Conservation (phyloP, 1,139 yeast genomes). For the Candida glucosophila region DNA sequence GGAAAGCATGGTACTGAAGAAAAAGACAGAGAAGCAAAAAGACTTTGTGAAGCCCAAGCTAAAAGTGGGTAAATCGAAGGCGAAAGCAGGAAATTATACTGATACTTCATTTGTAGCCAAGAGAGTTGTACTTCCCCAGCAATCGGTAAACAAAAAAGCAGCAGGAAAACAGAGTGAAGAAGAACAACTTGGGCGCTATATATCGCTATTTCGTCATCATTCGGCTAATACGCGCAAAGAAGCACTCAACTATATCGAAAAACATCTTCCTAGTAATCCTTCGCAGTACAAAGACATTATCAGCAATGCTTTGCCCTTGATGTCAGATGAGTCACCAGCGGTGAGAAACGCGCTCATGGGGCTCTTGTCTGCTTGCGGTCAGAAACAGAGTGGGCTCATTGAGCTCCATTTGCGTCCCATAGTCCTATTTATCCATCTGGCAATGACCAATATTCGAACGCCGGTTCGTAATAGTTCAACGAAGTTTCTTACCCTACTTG, state of each 20-base stretch:
- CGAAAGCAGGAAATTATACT: conserved; percentile 66
- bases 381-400: conserved; percentile 46
- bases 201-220: conserved; percentile 73
- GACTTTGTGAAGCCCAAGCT: conserved; percentile 76
- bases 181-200: conserved; percentile 44
- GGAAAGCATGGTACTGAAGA: too few species aligned
- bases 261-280: conserved; percentile 41
- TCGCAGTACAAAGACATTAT: conserved; percentile 52
- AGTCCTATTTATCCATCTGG: conserved; percentile 73
- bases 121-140: conserved; percentile 54
- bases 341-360: conserved; percentile 58
- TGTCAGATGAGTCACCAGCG: conserved; percentile 51
- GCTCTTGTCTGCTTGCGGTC: conserved; percentile 43
- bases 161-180: conserved; percentile 16
- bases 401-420: conserved; percentile 60
- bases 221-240: conserved; percentile 67
- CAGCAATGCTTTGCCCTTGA: conserved; percentile 46
- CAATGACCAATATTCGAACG: conserved; percentile 87
- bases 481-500: conserved; percentile 46
- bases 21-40: conserved; percentile 60
- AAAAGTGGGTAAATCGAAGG: conserved; percentile 78
- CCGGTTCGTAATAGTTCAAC: conserved; percentile 67
- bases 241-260: conserved; percentile 45
- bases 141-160: conserved; percentile 28
- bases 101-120: conserved; percentile 82